phyloP scores from a whole-genome alignment of 208 protist genomes.

The Leishmania amazonensis region DNA sequence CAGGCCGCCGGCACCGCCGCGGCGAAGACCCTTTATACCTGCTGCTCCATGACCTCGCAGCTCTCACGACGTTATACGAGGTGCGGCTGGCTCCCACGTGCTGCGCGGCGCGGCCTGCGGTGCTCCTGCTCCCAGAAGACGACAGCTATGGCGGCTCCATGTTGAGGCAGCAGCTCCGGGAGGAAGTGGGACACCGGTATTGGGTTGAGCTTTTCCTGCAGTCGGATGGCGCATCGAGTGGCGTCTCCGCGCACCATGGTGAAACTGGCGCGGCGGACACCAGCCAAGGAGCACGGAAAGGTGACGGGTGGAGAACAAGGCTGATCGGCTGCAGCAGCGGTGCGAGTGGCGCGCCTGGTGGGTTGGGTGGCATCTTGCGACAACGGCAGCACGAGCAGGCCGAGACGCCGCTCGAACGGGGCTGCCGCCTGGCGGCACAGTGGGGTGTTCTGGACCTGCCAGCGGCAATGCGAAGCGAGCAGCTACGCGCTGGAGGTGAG shows the following conservation, averaged over 20 bases:
- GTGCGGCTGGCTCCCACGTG: conserved; percentile 32
- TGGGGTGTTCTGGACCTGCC: conserved; percentile 24
- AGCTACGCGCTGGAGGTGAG: background rate
- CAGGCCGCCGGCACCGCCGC: conserved; percentile 28
- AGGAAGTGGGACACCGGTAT: conserved; percentile 49
- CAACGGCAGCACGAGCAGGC: conserved; percentile 8
- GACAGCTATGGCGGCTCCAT: conserved; percentile 56
- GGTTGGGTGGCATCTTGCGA: background rate
- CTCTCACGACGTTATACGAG: conserved; percentile 42
- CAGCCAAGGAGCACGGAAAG: background rate
- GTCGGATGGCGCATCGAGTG: conserved; percentile 4
- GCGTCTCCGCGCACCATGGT: background rate
- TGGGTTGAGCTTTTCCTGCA: conserved; percentile 56
- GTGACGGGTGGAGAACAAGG: background rate
- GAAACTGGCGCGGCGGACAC: background rate
- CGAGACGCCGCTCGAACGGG: conserved; percentile 24
- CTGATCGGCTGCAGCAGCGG: conserved; percentile 7
- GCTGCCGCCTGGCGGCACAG: conserved; percentile 29
- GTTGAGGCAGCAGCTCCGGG: conserved; percentile 46
- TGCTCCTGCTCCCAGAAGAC: conserved; percentile 78
- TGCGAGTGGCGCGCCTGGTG: conserved; percentile 4
- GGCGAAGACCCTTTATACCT: conserved; percentile 49
- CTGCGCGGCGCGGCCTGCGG: conserved; percentile 38
- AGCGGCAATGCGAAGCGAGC: background rate
- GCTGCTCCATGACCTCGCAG: conserved; percentile 63